Evolutionary conservation across 306 rosid species (phyloP), one percentile per base, ranked within the genome.

Genomic region (Inga laurina): DNA sequence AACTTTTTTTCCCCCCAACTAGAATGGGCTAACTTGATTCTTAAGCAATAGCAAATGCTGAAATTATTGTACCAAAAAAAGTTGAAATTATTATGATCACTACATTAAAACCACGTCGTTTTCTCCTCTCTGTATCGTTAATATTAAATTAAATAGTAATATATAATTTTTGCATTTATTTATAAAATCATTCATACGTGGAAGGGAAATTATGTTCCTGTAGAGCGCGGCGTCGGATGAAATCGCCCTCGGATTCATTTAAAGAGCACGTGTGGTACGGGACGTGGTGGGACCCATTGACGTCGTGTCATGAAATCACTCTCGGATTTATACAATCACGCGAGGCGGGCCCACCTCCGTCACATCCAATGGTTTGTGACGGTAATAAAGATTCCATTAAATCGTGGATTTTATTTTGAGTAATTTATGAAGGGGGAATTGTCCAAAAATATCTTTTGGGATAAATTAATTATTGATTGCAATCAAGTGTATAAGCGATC

Each of bases 11-110:
- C 21, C 5, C 5, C 7, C 43, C 43, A 39, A 6, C 43, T 6
- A 39, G 8, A 39, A 39, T 39, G 6, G 43, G 70, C 64, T 48
- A 75, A 82, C 87, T 87, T 85, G 86, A 82, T 83, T 30, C 85
- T 76, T 74, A 87, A 84, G 88, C 86, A 85, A 79, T 27, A 13
- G 32, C 64, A 27, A 82, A 76, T 75, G 62, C 35, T 41, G 13
- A 15, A 37, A 41, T 69, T 5, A 37, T 37, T 37, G 41, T 37
- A 37, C 41, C 41, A 37, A 37, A 37, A 37, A 37, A 4, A 37
- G 41, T 1, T 37, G 41, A 37, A 37, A 76, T 68, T 30, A 10
- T 22, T 5, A 16, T 16, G 57, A 51, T 51, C 18, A 18, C 57
- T 16, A 51, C 57, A 49, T 18, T 24, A 24, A 54, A 82, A 68